A percentile compares a stretch with the other conserved stretches of the same genome.
Evolutionary conservation across 2,329 filamentous ascomycete species (phyloP).

Genomic region (Verruconis gallopava): DNA sequence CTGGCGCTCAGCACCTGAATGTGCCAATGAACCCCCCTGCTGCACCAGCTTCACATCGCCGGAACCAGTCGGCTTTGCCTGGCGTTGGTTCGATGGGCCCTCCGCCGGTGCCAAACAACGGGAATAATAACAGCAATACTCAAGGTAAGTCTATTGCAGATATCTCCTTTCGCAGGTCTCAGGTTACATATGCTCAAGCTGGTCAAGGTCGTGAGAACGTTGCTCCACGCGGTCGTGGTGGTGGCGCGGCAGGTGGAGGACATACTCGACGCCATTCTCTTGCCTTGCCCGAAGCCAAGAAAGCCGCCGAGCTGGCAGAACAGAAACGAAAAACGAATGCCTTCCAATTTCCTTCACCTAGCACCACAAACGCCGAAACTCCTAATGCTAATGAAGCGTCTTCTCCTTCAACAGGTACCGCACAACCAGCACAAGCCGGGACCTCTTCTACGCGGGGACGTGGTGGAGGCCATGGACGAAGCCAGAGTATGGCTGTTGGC

Average conservation of each 20-base stretch:
- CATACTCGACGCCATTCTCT: slow-evolving; percentile 92
- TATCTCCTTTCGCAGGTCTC: neutral
- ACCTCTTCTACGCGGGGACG: slow-evolving; percentile 24
- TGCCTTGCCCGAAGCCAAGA: slow-evolving; percentile 89
- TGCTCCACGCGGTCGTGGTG: slow-evolving; percentile 59
- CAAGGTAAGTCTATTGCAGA: slow-evolving; percentile 73
- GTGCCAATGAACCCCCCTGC: slow-evolving; percentile 62
- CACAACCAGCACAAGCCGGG: slow-evolving; percentile 33
- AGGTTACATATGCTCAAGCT: slow-evolving; percentile 17
- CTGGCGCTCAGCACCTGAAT: slow-evolving; percentile 49
- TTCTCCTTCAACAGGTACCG: slow-evolving; percentile 36
- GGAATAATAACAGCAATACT: too few species aligned
- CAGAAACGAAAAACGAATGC: slow-evolving; percentile 89
- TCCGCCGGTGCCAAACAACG: slow-evolving; percentile 71
- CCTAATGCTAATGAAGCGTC: slow-evolving; percentile 8
- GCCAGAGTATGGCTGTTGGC: slow-evolving; percentile 79
- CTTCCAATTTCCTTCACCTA: slow-evolving; percentile 84
- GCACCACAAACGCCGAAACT: slow-evolving; percentile 37
- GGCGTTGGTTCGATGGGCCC: slow-evolving; percentile 75
- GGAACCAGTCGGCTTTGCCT: slow-evolving; percentile 93
- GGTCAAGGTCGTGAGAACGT: slow-evolving; percentile 52
- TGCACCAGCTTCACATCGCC: slow-evolving; percentile 77
- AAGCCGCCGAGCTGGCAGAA: slow-evolving; percentile 90
- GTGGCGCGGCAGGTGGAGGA: slow-evolving; percentile 54
- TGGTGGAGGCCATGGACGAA: slow-evolving; percentile 47